Evolutionary conservation across 306 rosid species (phyloP), one percentile per base, ranked within the genome.

Genomic region (Quercus rubra): DNA sequence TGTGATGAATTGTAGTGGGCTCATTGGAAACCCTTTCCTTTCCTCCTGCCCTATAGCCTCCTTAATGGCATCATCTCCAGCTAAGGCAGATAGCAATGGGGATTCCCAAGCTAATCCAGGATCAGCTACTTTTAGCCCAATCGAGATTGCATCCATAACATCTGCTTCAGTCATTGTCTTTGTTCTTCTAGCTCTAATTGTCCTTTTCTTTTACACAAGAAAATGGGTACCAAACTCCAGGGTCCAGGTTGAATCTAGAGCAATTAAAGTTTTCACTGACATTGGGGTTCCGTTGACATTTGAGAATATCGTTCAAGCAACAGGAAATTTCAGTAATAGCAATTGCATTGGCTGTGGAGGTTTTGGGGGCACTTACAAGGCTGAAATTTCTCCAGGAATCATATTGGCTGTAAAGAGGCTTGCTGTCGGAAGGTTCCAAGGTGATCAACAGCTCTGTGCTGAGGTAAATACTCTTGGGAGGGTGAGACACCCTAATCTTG

Each of bases 261-360:
- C 91, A 82, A 97, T 94, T 18, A 81, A 87, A 5, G 81, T 89
- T 71, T 94, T 92, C 38, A 85, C 91, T 8, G 90, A 92, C 43
- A 87, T 92, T 38, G 96, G 94, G 55, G 88, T 89, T 64, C 92
- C 91, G 27, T 78, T 92, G 87, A 89, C 91, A 49, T 89, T 90
- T 77, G 97, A 94, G 62, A 79, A 46, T 82, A 97, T 94, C n/a
- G 97, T 94, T 63, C 87, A 70, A 31, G 96, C 93, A 81, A 94
- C 97, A 0, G 93, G 89, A 17, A 86, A 89, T 71, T 94, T 92
- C 84, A 94, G 87, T 81, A 84, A 92, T 10, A 77, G 93, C 82
- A 92, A 94, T 84, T 92, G 97, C 70, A 94, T 92, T 61, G 98
- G 98, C 61, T 91, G 73, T 88, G 98, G 98, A 78, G 98, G 98